Evolutionary conservation across 208 protist species (phyloP).

Genomic region (Acanthamoeba triangularis): DNA sequence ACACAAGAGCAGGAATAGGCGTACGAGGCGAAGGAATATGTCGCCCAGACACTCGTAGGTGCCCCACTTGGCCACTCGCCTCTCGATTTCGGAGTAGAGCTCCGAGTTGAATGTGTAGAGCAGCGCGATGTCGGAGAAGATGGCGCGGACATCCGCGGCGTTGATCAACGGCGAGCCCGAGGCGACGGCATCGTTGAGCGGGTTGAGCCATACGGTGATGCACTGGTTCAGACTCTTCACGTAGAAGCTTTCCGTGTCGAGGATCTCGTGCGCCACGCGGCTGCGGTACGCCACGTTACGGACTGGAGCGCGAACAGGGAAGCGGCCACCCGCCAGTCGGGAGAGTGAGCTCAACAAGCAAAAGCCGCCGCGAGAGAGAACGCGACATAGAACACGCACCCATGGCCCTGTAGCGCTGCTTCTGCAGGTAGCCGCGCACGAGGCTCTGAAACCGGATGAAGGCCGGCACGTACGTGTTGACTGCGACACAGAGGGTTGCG

Average conservation of each 20-base stretch:
- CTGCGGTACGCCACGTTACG: constrained; percentile 47
- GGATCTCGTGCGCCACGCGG: constrained; percentile 33
- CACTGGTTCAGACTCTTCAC: constrained; percentile 19
- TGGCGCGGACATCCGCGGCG: background rate
- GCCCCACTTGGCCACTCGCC: constrained; percentile 2
- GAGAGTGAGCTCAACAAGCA: background rate
- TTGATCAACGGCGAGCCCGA: constrained; percentile 11
- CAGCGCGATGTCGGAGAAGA: constrained; percentile 53
- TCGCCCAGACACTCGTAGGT: constrained; percentile 32
- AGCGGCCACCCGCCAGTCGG: no score
- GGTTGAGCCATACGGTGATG: constrained; percentile 64
- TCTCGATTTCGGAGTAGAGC: background rate
- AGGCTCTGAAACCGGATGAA: constrained; percentile 39
- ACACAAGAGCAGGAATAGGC: background rate
- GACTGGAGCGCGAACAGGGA: background rate
- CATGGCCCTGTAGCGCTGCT: constrained; percentile 34
- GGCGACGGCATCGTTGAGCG: background rate
- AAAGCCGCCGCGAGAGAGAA: background rate
- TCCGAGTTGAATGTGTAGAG: constrained; percentile 15
- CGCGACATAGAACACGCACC: background rate
- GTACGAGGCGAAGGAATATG: constrained; percentile 45
- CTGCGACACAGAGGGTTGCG: background rate
- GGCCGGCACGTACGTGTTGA: constrained; percentile 46
- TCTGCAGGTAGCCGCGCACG: constrained; percentile 34
- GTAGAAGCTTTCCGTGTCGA: constrained; percentile 39